Evolutionary conservation across 805 yeast species (phyloP).

Genomic region (Cyberlindnera mycetangii): DNA sequence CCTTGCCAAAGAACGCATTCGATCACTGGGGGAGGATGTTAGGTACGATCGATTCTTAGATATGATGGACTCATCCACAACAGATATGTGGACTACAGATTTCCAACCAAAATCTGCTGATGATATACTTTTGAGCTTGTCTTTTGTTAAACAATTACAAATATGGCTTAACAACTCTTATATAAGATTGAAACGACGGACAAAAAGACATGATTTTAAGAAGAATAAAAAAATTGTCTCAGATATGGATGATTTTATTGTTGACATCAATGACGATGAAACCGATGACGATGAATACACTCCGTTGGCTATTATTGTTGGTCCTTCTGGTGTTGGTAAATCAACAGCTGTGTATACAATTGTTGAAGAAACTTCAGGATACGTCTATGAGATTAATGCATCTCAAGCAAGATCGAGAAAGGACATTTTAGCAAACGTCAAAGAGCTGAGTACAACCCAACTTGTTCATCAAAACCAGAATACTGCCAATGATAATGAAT

Average conservation of each 20-base stretch:
- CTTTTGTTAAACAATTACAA: constrained; percentile 21
- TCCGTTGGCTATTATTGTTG: constrained; percentile 65
- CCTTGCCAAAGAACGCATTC: constrained; percentile 3
- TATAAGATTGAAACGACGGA: constrained; percentile 31
- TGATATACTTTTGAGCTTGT: constrained; percentile 31
- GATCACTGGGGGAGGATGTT: constrained; percentile 3
- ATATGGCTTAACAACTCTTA: constrained; percentile 35
- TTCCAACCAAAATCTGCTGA: constrained; percentile 31
- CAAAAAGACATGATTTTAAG: constrained; percentile 33
- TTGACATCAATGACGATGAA: constrained; percentile 21
- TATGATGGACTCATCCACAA: background rate
- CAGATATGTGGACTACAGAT: constrained; percentile 29
- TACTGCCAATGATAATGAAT: constrained; percentile 20
- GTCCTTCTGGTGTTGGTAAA: constrained; percentile 76
- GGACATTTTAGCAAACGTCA: constrained; percentile 61
- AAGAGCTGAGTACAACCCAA: constrained; percentile 82
- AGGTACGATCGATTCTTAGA: constrained; percentile 1
- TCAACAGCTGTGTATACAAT: constrained; percentile 70
- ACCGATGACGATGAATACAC: constrained; percentile 39
- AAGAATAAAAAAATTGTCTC: constrained; percentile 24
- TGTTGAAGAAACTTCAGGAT: constrained; percentile 59
- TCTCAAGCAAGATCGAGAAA: constrained; percentile 71
- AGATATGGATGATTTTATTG: constrained; percentile 34
- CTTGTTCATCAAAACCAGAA: constrained; percentile 51
- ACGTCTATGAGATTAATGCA: constrained; percentile 78